Evolutionary conservation across 805 yeast species (phyloP), one percentile per base, ranked within the genome.

Genomic region (Kuraishia cidri): DNA sequence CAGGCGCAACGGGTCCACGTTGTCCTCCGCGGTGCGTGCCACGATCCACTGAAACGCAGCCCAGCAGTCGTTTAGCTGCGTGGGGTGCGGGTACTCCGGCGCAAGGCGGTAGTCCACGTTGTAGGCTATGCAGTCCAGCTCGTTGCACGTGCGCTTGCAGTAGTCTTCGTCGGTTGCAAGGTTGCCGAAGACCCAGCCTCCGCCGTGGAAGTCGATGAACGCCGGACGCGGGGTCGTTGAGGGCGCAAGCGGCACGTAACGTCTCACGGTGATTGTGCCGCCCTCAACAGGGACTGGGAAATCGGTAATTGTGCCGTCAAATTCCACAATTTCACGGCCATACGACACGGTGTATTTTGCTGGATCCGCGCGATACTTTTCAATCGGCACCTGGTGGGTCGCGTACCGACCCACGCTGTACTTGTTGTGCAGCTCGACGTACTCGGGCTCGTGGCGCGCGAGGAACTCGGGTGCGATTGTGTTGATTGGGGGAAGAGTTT

Each of bases 11-110:
- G 40, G 35, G 32, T 58, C 46, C n/a, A 52, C 47, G 1, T 41
- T 47, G 12, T 35, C 39, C 5, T 30, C 12, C 25, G 42, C 54
- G 13, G 41, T 39, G 4, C 40, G 48, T n/a, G 37, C 37, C 33
- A 37, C 35, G 6, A 41, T 35, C 46, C 50, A 55, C 17, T 52
- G 12, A 13, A 47, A 41, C 1, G 66, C 43, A 30, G 51, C 55
- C 34, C 46, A 58, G 12, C 60, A 42, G 46, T 64, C 69, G 8
- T 64, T 57, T 4, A 60, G 52, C 21, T 61, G 51, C 9, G 67
- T 64, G 4, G 72, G 71, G 44, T 50, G 65, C 16, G 66, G 65
- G 40, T 51, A 36, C 41, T 64, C 69, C 6, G 72, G 72, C 0
- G 69, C 69, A 37, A 64, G 46, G 24, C 70, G 37, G 44, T 66